phyloP scores from a whole-genome alignment of 1,284 basidiomycete species.

The Afroboletus lepidellus region DNA sequence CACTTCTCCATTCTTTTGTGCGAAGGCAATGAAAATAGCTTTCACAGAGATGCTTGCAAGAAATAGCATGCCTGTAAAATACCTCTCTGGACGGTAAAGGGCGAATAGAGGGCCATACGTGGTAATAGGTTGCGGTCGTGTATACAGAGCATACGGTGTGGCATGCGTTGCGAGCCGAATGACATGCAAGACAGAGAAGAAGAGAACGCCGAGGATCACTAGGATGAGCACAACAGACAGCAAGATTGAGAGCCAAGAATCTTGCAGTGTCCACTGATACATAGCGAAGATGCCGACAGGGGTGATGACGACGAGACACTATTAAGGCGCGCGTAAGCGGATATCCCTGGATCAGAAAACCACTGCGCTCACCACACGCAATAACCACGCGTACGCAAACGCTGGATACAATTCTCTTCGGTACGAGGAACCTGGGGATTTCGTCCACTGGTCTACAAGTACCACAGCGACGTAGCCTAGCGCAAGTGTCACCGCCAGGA shows the following conservation, averaged over 20 bases:
- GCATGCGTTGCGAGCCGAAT: constrained; percentile 43
- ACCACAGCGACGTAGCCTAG: constrained; percentile 50
- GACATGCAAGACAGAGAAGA: constrained; percentile 45
- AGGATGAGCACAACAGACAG: constrained; percentile 69
- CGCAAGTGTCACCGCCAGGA: constrained; percentile 50
- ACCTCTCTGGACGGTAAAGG: constrained; percentile 54
- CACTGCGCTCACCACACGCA: constrained; percentile 52
- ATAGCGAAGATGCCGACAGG: constrained; percentile 78
- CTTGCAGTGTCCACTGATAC: constrained; percentile 86
- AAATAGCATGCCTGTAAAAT: constrained; percentile 56
- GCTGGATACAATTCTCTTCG: constrained; percentile 41
- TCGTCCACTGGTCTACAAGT: constrained; percentile 30
- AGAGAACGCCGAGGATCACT: constrained; percentile 46
- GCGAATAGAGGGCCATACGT: constrained; percentile 53
- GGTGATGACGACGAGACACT: constrained; percentile 63
- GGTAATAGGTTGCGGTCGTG: constrained; percentile 34
- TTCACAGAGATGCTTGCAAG: constrained; percentile 59
- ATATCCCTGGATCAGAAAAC: neutral
- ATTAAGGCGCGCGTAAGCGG: constrained; percentile 8
- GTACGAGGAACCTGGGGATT: constrained; percentile 30
- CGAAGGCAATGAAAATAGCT: constrained; percentile 75
- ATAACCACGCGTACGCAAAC: constrained; percentile 55
- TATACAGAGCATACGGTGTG: constrained; percentile 41
- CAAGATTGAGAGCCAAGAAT: constrained; percentile 77
- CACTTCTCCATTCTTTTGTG: constrained; percentile 57